phyloP scores from a whole-genome alignment of 2,329 filamentous ascomycete genomes.

The Xylariales sp. region DNA sequence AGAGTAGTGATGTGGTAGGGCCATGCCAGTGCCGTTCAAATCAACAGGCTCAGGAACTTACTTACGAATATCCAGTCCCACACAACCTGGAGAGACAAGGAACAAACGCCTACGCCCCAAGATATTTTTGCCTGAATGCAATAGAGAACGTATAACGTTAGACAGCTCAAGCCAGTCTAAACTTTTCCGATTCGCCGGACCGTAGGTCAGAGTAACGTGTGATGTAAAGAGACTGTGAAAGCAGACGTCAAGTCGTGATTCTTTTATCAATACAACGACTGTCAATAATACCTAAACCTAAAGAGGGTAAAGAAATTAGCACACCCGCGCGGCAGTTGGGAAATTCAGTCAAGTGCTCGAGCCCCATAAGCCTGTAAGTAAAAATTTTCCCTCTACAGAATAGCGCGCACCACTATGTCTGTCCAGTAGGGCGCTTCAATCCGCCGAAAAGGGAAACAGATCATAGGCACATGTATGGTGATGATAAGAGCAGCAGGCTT shows the following conservation, averaged over 20 bases:
- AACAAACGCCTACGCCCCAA: constrained; percentile 28
- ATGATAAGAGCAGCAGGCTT: too few species aligned
- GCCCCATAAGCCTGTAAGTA: too few species aligned
- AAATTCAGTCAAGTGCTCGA: too few species aligned
- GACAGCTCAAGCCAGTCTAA: constrained; percentile 20
- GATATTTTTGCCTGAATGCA: constrained; percentile 18
- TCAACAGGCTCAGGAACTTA: constrained; percentile 6
- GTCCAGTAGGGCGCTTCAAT: too few species aligned
- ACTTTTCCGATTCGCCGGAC: constrained; percentile 14
- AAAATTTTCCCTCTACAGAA: too few species aligned
- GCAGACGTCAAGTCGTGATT: constrained; percentile 18
- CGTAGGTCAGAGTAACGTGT: constrained; percentile 13
- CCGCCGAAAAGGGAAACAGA: too few species aligned
- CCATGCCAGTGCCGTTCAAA: too few species aligned
- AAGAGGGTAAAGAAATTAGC: background rate
- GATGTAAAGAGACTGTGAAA: constrained; percentile 12
- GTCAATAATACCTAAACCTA: background rate
- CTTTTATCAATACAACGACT: constrained; percentile 9
- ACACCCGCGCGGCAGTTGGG: too few species aligned
- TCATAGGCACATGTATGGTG: too few species aligned
- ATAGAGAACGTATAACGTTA: constrained; percentile 23
- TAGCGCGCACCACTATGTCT: too few species aligned
- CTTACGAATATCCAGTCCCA: constrained; percentile 24
- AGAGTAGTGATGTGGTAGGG: too few species aligned
- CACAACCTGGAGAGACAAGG: constrained; percentile 25